These are phyloP conservation scores for Aspergillus alliaceus DNA, from an alignment of 2,329 filamentous ascomycete genomes.

Conservation along the genomic window DNA sequence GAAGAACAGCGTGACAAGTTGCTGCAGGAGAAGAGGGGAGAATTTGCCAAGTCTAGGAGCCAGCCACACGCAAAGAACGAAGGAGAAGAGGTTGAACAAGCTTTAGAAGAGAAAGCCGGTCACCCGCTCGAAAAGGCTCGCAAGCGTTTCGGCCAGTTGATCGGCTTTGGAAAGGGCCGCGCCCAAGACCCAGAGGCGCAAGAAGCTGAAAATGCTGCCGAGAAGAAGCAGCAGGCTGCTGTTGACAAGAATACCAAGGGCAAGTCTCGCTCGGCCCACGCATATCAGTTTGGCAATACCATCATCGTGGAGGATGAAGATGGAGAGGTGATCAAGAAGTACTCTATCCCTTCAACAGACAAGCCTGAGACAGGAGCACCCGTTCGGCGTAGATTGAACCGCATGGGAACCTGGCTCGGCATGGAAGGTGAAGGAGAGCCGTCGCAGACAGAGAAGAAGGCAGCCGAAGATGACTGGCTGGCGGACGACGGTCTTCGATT, in stretches of 20 bases:
- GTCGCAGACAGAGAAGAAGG: slow-evolving; percentile 29
- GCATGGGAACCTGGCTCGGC: slow-evolving; percentile 62
- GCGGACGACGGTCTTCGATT: slow-evolving; percentile 59
- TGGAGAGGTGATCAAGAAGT: slow-evolving; percentile 68
- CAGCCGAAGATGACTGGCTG: slow-evolving; percentile 32
- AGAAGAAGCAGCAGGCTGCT: slow-evolving; percentile 20
- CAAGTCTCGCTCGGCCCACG: slow-evolving; percentile 58
- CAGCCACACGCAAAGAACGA: slow-evolving; percentile 45
- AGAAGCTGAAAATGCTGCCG: slow-evolving; percentile 20
- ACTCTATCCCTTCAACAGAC: slow-evolving; percentile 56
- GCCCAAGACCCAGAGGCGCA: slow-evolving; percentile 24
- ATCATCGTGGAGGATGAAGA: slow-evolving; percentile 70
- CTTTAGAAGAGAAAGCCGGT: slow-evolving; percentile 34
- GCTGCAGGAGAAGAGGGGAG: slow-evolving; percentile 52
- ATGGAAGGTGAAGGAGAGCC: slow-evolving; percentile 35
- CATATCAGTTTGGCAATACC: slow-evolving; percentile 69
- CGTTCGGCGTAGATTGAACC: slow-evolving; percentile 53
- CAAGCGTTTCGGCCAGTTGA: slow-evolving; percentile 48
- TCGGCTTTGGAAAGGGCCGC: slow-evolving; percentile 40
- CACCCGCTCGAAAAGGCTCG: slow-evolving; percentile 44
- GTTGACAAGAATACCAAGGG: slow-evolving; percentile 24
- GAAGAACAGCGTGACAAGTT: slow-evolving; percentile 50
- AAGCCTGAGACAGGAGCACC: slow-evolving; percentile 35
- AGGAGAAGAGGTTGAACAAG: slow-evolving; percentile 43
- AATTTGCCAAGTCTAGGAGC: slow-evolving; percentile 49